phyloP scores from a whole-genome alignment of 345 rosid genomes.

The Pugionium cornutum region DNA sequence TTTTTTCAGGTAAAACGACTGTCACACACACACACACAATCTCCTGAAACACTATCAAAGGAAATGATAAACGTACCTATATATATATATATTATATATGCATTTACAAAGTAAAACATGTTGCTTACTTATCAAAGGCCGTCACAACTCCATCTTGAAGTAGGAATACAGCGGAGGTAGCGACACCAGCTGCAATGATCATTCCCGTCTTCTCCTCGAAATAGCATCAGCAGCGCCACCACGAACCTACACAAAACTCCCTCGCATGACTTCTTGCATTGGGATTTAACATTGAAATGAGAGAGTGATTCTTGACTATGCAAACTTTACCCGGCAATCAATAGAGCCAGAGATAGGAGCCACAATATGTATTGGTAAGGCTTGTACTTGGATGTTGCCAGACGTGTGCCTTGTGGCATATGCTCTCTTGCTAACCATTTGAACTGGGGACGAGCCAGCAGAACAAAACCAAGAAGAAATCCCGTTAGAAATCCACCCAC shows the following conservation, averaged over 20 bases:
- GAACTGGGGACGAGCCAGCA: constrained; percentile 81
- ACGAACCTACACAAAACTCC: constrained; percentile 51
- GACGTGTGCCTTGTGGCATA: constrained; percentile 47
- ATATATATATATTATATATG: neutral
- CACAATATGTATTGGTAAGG: constrained; percentile 67
- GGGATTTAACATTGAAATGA: neutral
- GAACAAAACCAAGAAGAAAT: constrained; percentile 76
- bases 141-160: constrained; percentile 73
- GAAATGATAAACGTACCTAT: constrained; percentile 7
- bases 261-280: neutral
- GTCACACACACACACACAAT: constrained; percentile 24
- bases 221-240: constrained; percentile 62
- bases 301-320: neutral
- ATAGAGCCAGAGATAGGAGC: constrained; percentile 54
- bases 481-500: constrained; percentile 91
- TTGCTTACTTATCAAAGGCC: constrained; percentile 15
- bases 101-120: constrained; percentile 29
- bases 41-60: constrained; percentile 14
- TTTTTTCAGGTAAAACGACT: constrained; percentile 5
- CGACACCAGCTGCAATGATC: constrained; percentile 89
- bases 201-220: constrained; percentile 61
- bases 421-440: constrained; percentile 61
- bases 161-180: constrained; percentile 78
- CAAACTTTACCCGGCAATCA: constrained; percentile 61
- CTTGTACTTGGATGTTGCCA: constrained; percentile 62